Conservation (phyloP, 495 filamentous ascomycete species). For the Cairneyella variabilis region DNA sequence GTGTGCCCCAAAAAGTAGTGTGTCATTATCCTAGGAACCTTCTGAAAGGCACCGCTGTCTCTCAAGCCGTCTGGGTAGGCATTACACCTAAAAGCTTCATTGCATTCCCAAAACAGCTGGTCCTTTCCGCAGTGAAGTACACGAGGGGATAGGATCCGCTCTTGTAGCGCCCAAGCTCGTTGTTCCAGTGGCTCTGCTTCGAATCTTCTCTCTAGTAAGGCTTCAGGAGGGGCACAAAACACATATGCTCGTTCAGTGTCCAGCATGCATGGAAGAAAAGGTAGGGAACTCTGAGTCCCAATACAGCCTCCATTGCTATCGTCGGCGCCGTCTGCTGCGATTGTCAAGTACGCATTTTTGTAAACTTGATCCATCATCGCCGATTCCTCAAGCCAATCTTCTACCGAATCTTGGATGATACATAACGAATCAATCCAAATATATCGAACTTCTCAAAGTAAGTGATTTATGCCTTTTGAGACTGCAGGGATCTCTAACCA, state of each 20-base stretch:
- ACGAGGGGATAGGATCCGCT: constrained; percentile 14
- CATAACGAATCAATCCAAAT: not conserved
- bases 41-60: not conserved
- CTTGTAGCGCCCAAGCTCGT: constrained; percentile 17
- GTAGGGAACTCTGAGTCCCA: not conserved
- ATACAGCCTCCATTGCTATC: not conserved
- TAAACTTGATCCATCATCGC: not conserved
- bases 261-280: not conserved
- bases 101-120: constrained; percentile 7
- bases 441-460: not conserved
- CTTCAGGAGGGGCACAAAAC: not conserved
- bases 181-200: not conserved
- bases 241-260: not conserved
- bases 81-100: not conserved
- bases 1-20: not conserved
- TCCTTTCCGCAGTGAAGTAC: constrained; percentile 4
- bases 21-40: not conserved
- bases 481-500: not conserved
- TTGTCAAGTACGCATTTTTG: not conserved
- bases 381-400: constrained; percentile 5
- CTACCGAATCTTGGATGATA: not conserved
- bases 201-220: not conserved
- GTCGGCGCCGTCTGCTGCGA: not conserved
- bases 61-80: not conserved
- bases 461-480: not conserved